Percentiles rank a stretch among this genome's conserved stretches.
phyloP scores from a whole-genome alignment of 306 rosid species.

The Ormosia emarginata region DNA sequence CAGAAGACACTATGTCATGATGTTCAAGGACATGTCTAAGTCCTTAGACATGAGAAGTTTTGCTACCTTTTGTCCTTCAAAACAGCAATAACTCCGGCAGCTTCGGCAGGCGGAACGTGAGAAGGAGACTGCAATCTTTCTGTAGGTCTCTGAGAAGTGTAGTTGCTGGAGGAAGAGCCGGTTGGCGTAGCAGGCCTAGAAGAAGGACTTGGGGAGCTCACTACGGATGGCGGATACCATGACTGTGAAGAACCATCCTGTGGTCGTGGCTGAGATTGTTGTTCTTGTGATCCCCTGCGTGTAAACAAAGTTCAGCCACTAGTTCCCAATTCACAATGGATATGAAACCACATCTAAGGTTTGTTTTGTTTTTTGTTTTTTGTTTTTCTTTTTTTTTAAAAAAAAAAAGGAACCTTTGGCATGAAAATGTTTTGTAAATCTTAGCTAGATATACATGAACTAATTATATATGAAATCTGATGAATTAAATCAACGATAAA shows the following conservation, averaged over 20 bases:
- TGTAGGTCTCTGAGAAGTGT: constrained; percentile 34
- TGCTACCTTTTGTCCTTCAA: constrained; percentile 73
- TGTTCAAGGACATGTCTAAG: neutral
- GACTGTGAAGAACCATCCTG: constrained; percentile 66
- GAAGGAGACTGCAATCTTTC: constrained; percentile 36
- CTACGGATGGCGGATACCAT: constrained; percentile 79
- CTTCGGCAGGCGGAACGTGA: constrained; percentile 78
- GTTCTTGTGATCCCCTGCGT: constrained; percentile 84
- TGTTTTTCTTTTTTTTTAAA: too few species aligned
- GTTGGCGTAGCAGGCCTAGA: constrained; percentile 72
- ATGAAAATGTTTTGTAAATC: too few species aligned
- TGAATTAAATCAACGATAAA: neutral
- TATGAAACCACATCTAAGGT: neutral
- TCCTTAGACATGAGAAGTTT: neutral
- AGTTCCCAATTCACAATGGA: neutral
- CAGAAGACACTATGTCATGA: neutral
- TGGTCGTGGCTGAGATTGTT: constrained; percentile 51
- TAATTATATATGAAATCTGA: neutral
- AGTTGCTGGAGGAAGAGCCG: constrained; percentile 43
- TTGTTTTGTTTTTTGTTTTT: too few species aligned
- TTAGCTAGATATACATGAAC: too few species aligned
- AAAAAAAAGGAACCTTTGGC: too few species aligned
- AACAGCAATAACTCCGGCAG: constrained; percentile 62
- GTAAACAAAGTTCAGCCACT: constrained; percentile 1
- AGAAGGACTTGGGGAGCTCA: constrained; percentile 44